Evolutionary conservation across 305 asterid genomes (phyloP).

Genomic region (Nicotiana rustica): DNA sequence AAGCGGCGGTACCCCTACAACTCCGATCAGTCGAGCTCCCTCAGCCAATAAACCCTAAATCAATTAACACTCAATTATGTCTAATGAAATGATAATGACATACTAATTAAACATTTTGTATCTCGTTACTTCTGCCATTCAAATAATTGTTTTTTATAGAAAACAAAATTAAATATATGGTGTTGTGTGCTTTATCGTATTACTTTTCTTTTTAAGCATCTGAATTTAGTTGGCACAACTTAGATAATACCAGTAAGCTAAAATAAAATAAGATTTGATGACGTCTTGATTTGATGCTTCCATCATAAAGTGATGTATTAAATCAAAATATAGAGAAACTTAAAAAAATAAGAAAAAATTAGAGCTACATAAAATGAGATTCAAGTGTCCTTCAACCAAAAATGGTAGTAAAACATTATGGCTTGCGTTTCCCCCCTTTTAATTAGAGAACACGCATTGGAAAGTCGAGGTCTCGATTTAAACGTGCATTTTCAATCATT

Average conservation of each 20-base stretch:
- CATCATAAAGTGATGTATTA: background rate
- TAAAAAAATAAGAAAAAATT: no score
- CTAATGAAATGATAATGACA: background rate
- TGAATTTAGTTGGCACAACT: background rate
- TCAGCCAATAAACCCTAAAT: slow-evolving; percentile 50
- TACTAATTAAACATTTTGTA: background rate
- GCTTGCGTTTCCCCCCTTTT: background rate
- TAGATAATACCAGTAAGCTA: background rate
- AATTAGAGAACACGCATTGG: background rate
- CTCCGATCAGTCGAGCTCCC: slow-evolving; percentile 53
- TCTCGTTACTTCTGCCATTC: background rate
- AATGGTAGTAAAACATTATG: background rate
- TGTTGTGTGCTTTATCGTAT: no score
- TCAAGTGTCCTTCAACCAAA: background rate
- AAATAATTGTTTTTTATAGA: background rate
- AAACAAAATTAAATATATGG: no score
- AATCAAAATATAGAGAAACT: background rate
- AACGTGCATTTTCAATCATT: background rate
- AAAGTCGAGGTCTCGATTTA: background rate
- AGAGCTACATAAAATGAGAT: background rate
- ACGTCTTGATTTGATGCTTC: background rate
- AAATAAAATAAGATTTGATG: no score
- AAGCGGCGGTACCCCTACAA: slow-evolving; percentile 67
- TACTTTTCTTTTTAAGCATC: no score
- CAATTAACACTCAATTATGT: background rate